Evolutionary conservation across 176 grass and related monocot genomes (phyloP), one percentile per base, ranked within the genome.

Genomic region (Puya raimondii): DNA sequence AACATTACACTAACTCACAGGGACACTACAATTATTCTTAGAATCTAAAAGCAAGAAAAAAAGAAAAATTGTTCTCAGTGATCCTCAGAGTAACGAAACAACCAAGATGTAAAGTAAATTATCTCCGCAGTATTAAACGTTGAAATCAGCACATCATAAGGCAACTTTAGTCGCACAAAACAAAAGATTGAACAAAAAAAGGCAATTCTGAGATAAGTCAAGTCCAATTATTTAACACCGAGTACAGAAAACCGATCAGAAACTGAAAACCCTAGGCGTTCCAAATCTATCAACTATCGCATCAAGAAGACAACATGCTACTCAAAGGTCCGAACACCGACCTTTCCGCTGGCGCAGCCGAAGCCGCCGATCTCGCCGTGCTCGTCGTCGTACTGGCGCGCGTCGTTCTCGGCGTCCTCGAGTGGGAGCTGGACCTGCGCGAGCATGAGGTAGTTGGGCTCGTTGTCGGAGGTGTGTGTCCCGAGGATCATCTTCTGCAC

Each of bases 361-460:
- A 99, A 99, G 0, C 87, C 89, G 0, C 87, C 84, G 71, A 90
- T 75, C 42, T 93, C 94, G 57, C 84, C 64, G 72, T 91, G 90
- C 77, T 91, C 89, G 75, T 88, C 87, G n/a, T 93, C 84, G 66
- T 91, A 91, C 80, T 93, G 89, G 12, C 80, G 68, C 0, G 85
- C 87, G 58, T 99, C 89, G 2, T 85, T 79, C 87, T 93, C 89
- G 16, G 90, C 85, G 56, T 99, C 94, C 69, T 93, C 82, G 47
- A 93, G 80, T 9, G 87, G 89, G 22, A 99, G 77, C 80, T 91
- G 90, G 59, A 99, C 87, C 80, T 99, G 80, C 11, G 94, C 89
- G 22, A 99, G 82, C 87, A 99, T 93, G 29, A 99, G 82, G 76
- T 99, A 90, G 76, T 99, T 99, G 74, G 90, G 94, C 74, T 99